Evolutionary conservation across 2,329 filamentous ascomycete genomes (phyloP).

Genomic region (Cordyceps cicadae): DNA sequence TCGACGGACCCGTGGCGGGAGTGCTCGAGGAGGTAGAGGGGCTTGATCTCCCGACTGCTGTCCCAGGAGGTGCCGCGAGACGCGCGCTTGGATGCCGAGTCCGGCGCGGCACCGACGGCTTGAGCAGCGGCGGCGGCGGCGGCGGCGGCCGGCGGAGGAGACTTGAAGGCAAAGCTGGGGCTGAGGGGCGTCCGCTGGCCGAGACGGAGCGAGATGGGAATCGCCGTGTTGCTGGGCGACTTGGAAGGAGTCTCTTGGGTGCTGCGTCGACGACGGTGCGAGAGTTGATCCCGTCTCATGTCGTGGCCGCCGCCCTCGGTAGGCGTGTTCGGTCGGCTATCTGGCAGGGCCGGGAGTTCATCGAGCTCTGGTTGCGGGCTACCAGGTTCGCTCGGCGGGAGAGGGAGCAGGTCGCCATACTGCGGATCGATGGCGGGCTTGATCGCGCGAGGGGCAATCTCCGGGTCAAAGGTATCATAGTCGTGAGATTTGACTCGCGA

Average conservation of each 20-base stretch:
- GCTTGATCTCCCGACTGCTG: constrained; percentile 62
- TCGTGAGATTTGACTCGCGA: constrained; percentile 4
- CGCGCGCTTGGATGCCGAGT: constrained; percentile 29
- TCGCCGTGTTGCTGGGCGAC: constrained; percentile 49
- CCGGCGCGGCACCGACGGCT: constrained; percentile 23
- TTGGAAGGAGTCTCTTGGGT: constrained; percentile 38
- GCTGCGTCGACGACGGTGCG: constrained; percentile 42
- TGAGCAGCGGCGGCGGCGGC: constrained; percentile 16
- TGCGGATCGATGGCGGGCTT: constrained; percentile 59
- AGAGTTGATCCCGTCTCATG: constrained; percentile 30
- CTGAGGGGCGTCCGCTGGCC: constrained; percentile 38
- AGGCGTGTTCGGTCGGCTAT: constrained; percentile 51
- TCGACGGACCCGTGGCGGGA: constrained; percentile 32
- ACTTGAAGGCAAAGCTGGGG: constrained; percentile 27
- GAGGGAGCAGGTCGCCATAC: constrained; percentile 55
- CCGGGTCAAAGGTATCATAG: constrained; percentile 42
- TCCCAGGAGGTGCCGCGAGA: constrained; percentile 54
- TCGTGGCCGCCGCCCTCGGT: constrained; percentile 37
- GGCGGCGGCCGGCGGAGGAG: constrained; percentile 27
- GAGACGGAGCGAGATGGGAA: constrained; percentile 48
- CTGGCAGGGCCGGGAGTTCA: constrained; percentile 44
- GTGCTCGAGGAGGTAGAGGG: constrained; percentile 72
- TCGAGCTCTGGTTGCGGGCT: constrained; percentile 32
- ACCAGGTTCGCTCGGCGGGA: constrained; percentile 52
- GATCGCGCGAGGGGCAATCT: constrained; percentile 49